Base-by-base conservation (phyloP, 495 filamentous ascomycete species). In the Xylaria venustula region DNA sequence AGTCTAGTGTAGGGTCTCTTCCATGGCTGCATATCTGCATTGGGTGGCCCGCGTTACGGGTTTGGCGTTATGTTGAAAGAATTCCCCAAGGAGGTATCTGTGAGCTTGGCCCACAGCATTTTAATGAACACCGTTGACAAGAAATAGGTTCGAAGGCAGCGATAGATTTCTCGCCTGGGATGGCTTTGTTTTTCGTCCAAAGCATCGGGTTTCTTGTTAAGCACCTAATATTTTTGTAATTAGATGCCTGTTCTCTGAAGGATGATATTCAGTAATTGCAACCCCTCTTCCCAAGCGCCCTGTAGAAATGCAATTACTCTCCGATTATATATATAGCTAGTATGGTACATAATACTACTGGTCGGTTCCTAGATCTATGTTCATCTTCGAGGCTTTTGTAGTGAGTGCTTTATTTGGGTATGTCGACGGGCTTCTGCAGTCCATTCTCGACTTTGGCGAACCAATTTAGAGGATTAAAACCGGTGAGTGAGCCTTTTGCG, bases 381-480 rank as follows among this genome's bases (percentile, higher is more conserved):
- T n/a, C n/a, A n/a, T n/a, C n/a, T n/a, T n/a, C n/a, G n/a, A n/a
- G n/a, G n/a, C n/a, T n/a, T n/a, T n/a, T n/a, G n/a, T n/a, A n/a
- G n/a, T n/a, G n/a, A n/a, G n/a, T 36, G 11, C 37, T 30, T 2
- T 7, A 45, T 23, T 17, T 12, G n/a, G 37, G 15, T 45, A 25
- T 23, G 11, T 34, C 56, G 26, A 47, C 32, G 20, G 52, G 56
- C 3, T 63, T 63, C 2, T 64, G 67, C 49, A 71, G 61, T 12
- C 67, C 67, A n/a, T 63, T 72, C 59, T 71, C 67, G 14, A 71
- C 51, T 28, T 42, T 82, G 54, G 68, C 83, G 60, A 50, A 75
- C 77, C 68, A 87, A 82, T 56, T 70, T 62, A 59, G 82, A 66
- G 85, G 83, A 83, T 68, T 79, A 71, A 67, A 79, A 71, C 68